phyloP scores from a whole-genome alignment of 768 basidiomycete species.

The Amylocystis lapponica region DNA sequence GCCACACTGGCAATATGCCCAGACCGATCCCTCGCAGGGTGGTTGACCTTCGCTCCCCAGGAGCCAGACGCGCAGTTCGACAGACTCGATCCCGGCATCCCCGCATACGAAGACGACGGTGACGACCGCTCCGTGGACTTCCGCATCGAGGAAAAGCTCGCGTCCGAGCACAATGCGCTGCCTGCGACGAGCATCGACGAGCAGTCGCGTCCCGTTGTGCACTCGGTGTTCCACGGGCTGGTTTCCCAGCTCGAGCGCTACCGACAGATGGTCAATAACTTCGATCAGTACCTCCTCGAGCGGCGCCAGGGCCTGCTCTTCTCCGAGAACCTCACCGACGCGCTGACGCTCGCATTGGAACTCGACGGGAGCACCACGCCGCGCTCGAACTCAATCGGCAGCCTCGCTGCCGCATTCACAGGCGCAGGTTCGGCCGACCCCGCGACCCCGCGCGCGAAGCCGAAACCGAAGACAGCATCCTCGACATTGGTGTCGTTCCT shows the following conservation, averaged over 20 bases:
- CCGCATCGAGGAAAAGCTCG: conserved; percentile 58
- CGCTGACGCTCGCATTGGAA: conserved; percentile 69
- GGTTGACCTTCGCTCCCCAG: conserved; percentile 66
- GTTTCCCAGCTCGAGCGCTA: conserved; percentile 79
- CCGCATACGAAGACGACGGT: conserved; percentile 41
- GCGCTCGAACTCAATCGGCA: conserved; percentile 24
- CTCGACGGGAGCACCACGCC: conserved; percentile 29
- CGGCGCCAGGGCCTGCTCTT: conserved; percentile 86
- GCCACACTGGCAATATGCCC: conserved; percentile 82
- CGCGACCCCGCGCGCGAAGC: conserved; percentile 31
- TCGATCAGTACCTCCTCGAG: conserved; percentile 81
- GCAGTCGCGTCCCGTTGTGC: conserved; percentile 68
- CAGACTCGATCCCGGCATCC: conserved; percentile 13
- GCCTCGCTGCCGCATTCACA: conserved; percentile 17
- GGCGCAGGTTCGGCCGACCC: conserved; percentile 25
- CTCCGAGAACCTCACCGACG: conserved; percentile 88
- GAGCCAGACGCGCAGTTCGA: conserved; percentile 30
- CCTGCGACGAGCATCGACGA: conserved; percentile 69
- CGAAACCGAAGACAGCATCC: conserved; percentile 48
- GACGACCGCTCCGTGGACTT: conserved; percentile 84
- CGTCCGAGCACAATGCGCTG: conserved; percentile 48
- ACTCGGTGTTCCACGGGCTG: conserved; percentile 75
- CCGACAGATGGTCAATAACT: conserved; percentile 65
- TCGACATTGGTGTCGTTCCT: conserved; percentile 71
- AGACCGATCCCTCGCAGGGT: conserved; percentile 79